phyloP scores from a whole-genome alignment of 441 rosid species.

The Codiaeum variegatum region DNA sequence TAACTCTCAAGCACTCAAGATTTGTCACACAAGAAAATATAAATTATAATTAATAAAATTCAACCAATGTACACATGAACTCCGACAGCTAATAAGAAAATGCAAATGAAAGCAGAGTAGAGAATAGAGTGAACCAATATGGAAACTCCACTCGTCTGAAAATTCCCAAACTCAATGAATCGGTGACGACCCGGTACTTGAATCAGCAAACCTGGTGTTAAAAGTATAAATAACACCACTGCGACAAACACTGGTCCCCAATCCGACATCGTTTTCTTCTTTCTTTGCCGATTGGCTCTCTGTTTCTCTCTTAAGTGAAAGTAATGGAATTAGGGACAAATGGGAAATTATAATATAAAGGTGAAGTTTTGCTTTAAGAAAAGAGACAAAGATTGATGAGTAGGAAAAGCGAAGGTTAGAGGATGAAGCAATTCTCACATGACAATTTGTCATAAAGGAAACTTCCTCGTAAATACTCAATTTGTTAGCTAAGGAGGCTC shows the following conservation, averaged over 20 bases:
- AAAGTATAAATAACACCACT: slow-evolving; percentile 59
- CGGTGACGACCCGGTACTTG: slow-evolving; percentile 65
- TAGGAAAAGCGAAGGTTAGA: slow-evolving; percentile 33
- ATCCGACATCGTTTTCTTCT: slow-evolving; percentile 41
- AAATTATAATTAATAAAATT: background rate
- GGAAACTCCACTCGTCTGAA: slow-evolving; percentile 86
- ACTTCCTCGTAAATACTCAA: slow-evolving; percentile 6
- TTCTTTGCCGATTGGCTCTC: background rate
- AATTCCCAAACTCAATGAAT: slow-evolving; percentile 72
- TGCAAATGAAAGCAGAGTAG: slow-evolving; percentile 71
- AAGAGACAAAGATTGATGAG: slow-evolving; percentile 33
- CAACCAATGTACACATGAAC: slow-evolving; percentile 63
- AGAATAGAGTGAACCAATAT: slow-evolving; percentile 70
- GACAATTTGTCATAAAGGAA: slow-evolving; percentile 17
- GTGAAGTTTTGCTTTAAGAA: slow-evolving; percentile 23
- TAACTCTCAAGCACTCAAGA: background rate
- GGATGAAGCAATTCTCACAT: slow-evolving; percentile 34
- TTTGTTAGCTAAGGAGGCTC: too few relatives aligned
- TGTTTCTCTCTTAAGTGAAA: background rate
- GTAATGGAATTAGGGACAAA: background rate
- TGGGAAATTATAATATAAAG: slow-evolving; percentile 10
- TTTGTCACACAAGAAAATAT: background rate
- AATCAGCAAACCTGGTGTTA: slow-evolving; percentile 79
- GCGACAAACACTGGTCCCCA: slow-evolving; percentile 80
- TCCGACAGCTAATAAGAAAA: slow-evolving; percentile 73